Conservation (phyloP, 495 filamentous ascomycete species). For the Ascodesmis nigricans region DNA sequence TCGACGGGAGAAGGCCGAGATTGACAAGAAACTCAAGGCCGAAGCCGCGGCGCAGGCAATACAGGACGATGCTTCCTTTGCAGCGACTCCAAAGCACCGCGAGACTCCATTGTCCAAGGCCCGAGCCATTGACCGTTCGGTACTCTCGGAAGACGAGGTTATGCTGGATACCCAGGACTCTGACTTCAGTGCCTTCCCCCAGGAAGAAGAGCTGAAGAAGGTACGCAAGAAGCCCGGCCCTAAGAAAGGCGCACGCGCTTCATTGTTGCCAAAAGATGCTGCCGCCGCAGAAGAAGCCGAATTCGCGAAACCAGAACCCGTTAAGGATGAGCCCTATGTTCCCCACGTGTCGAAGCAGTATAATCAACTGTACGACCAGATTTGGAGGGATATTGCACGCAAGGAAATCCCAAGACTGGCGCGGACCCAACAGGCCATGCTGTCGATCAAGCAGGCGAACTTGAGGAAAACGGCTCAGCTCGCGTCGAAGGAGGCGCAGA, state of each 20-base stretch:
- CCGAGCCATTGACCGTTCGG: background rate
- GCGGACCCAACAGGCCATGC: constrained; percentile 61
- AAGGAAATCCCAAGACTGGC: constrained; percentile 87
- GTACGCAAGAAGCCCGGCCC: constrained; percentile 34
- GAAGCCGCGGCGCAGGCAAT: constrained; percentile 50
- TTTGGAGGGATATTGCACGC: constrained; percentile 81
- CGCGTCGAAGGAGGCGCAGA: constrained; percentile 85
- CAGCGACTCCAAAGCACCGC: constrained; percentile 27
- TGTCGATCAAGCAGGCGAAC: constrained; percentile 68
- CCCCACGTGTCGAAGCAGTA: constrained; percentile 76
- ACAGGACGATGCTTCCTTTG: constrained; percentile 54
- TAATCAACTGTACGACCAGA: constrained; percentile 94
- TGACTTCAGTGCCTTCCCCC: constrained; percentile 60
- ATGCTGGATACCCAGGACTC: constrained; percentile 43
- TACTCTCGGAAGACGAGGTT: constrained; percentile 49
- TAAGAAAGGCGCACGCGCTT: constrained; percentile 26
- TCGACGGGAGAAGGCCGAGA: constrained; percentile 84
- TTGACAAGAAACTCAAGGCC: constrained; percentile 66
- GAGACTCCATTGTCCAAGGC: constrained; percentile 1
- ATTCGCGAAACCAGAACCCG: constrained; percentile 27
- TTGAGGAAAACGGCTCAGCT: constrained; percentile 92
- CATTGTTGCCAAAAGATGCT: too few relatives aligned
- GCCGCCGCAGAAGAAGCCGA: background rate
- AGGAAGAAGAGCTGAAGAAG: constrained; percentile 54
- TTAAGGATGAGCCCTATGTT: constrained; percentile 25